Evolutionary conservation across 768 basidiomycete genomes (phyloP), one percentile per base, ranked within the genome.

Genomic region (Termitomyces sp.): DNA sequence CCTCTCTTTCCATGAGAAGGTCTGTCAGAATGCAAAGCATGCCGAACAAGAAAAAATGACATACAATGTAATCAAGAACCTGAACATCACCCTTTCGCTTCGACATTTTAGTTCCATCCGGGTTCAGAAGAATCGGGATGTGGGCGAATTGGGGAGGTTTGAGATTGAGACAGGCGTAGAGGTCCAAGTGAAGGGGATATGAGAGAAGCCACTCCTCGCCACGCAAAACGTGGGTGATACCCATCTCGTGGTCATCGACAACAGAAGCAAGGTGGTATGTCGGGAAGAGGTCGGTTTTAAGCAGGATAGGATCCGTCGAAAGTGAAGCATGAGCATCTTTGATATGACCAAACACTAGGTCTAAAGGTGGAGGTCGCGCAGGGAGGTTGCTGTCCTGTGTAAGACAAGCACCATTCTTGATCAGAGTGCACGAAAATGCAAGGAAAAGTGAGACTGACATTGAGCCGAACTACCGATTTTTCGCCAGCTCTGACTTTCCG

Each of bases 201-300:
- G 95, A 98, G 2, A 93, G 87, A 12, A 98, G 79, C 97, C 97
- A 99, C 82, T 98, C 97, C 91, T 98, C 95, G 50, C 97, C 97
- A 27, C 97, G 85, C 1, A 98, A 74, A 5, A 98, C 95, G 72
- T 98, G 97, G 0, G 94, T 93, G 24, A 99, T 93, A 0, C 87
- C 88, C 97, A 99, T 99, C 65, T 88, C 85, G 65, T 94, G 86
- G 72, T 99, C 97, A 64, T 99, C 97, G 0, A 96, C 93, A 0
- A 98, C 93, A 22, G 88, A 95, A 0, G 97, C 96, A 5, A 99
- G 82, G 62, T 98, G 97, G 68, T 99, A 99, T 0, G 96, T 98
- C 5, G 97, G 97, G 69, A 90, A 96, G 1, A 84, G 76, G 69
- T 99, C 97, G 1, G 91, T 88, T 71, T 99, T 98, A 59, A 98